These are phyloP conservation scores for Vaccinium vitisidaea DNA, from an alignment of 148 eudicot species.

Conservation along the genomic window DNA sequence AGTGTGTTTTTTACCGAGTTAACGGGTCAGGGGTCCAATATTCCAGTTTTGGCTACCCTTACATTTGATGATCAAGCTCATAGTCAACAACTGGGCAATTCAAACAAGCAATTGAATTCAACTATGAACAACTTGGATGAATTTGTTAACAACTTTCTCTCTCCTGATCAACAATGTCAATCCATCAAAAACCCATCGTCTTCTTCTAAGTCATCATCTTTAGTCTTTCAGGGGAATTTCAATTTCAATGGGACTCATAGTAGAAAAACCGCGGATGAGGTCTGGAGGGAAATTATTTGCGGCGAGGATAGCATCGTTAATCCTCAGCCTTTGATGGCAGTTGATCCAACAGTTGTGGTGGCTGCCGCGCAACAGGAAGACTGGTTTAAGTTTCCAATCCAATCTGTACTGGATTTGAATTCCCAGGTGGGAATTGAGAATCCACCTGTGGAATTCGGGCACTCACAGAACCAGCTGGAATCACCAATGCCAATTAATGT, in stretches of 20 bases:
- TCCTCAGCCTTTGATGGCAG: slow-evolving; percentile 24
- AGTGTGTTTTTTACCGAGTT: not conserved
- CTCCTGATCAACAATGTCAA: slow-evolving; percentile 13
- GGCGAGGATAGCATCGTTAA: not conserved
- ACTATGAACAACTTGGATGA: not conserved
- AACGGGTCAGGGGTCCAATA: not conserved
- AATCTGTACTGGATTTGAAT: slow-evolving; percentile 4
- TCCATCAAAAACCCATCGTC: slow-evolving; percentile 4
- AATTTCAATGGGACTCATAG: slow-evolving; percentile 14
- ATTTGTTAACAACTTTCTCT: not conserved
- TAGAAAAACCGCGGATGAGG: slow-evolving; percentile 25
- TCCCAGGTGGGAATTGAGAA: slow-evolving; percentile 13
- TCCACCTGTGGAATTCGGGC: slow-evolving; percentile 1
- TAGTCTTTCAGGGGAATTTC: slow-evolving; percentile 10
- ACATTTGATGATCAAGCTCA: not conserved
- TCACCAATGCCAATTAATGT: slow-evolving; percentile 8
- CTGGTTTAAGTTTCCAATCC: slow-evolving; percentile 13
- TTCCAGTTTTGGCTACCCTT: not conserved
- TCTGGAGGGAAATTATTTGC: slow-evolving; percentile 27
- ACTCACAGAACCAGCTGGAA: not conserved
- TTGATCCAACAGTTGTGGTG: slow-evolving; percentile 14
- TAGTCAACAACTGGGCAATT: not conserved
- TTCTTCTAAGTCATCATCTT: not conserved
- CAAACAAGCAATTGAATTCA: not conserved
- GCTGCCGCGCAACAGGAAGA: not conserved